Conservation (phyloP, 768 basidiomycete species). For the Pholiota conissans region DNA sequence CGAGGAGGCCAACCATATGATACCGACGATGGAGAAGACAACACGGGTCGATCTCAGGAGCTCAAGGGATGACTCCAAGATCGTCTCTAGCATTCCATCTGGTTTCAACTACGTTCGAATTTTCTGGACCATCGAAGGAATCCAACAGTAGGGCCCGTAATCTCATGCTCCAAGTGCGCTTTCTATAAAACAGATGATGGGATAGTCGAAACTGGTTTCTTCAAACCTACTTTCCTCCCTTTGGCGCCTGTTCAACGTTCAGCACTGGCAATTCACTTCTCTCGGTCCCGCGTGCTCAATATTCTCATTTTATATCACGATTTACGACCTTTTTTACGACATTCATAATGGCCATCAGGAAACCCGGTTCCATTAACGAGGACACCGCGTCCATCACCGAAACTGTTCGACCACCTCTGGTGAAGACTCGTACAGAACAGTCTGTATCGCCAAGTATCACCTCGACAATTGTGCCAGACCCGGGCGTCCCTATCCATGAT, state of each 20-base stretch:
- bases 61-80: background rate
- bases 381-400: constrained; percentile 7
- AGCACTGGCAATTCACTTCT: background rate
- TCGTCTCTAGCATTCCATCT: background rate
- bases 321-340: constrained; percentile 5
- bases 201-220: background rate
- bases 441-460: constrained; percentile 14
- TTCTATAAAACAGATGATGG: background rate
- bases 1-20: background rate
- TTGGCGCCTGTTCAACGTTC: constrained; percentile 4
- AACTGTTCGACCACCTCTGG: constrained; percentile 9
- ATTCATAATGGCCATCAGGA: constrained; percentile 11
- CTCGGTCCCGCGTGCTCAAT: background rate
- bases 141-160: background rate
- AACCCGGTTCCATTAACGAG: constrained; percentile 7
- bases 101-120: background rate
- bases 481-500: constrained; percentile 25
- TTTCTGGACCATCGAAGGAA: background rate
- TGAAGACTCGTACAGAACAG: constrained; percentile 8
- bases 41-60: constrained; percentile 1
- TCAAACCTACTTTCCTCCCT: background rate
- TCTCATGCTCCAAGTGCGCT: background rate
- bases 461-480: constrained; percentile 13
- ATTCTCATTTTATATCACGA: constrained; percentile 5
- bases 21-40: background rate